Conservation (phyloP, 2,329 filamentous ascomycete genomes). For the Aspergillus intermedius region DNA sequence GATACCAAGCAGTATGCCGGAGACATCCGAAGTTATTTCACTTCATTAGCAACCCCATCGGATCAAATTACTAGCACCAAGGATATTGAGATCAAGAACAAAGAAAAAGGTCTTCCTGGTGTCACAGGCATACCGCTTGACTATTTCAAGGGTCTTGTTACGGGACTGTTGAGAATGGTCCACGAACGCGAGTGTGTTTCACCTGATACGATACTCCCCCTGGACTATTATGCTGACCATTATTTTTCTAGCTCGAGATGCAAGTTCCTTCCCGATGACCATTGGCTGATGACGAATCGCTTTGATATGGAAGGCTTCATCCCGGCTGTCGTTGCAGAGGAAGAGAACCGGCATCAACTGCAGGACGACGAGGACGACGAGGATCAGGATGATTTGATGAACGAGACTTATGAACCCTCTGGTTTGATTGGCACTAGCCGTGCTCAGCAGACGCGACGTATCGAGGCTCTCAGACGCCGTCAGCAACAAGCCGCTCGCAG, state of each 20-base stretch:
- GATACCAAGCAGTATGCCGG: constrained; percentile 32
- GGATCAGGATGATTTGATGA: constrained; percentile 41
- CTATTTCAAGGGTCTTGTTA: constrained; percentile 73
- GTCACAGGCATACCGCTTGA: constrained; percentile 68
- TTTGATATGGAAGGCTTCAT: constrained; percentile 90
- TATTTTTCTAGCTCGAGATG: constrained; percentile 58
- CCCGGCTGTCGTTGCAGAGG: constrained; percentile 76
- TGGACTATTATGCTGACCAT: background rate
- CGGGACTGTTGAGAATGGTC: constrained; percentile 73
- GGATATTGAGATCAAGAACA: constrained; percentile 33
- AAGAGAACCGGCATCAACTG: constrained; percentile 67
- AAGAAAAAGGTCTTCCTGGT: constrained; percentile 49
- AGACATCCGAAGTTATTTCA: constrained; percentile 44
- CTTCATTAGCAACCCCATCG: constrained; percentile 14
- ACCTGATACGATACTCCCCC: background rate
- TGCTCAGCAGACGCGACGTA: constrained; percentile 55
- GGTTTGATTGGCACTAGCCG: constrained; percentile 52
- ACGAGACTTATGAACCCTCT: constrained; percentile 23
- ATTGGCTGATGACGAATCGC: constrained; percentile 87
- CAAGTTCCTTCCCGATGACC: constrained; percentile 70
- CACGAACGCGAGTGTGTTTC: constrained; percentile 70
- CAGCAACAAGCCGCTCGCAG: constrained; percentile 62
- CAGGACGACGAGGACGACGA: constrained; percentile 58
- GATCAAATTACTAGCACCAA: constrained; percentile 21
- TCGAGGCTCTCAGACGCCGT: constrained; percentile 58